These are phyloP conservation scores for Taiozyma sp. DNA, from an alignment of 1,139 yeast species.

Conservation along the genomic window DNA sequence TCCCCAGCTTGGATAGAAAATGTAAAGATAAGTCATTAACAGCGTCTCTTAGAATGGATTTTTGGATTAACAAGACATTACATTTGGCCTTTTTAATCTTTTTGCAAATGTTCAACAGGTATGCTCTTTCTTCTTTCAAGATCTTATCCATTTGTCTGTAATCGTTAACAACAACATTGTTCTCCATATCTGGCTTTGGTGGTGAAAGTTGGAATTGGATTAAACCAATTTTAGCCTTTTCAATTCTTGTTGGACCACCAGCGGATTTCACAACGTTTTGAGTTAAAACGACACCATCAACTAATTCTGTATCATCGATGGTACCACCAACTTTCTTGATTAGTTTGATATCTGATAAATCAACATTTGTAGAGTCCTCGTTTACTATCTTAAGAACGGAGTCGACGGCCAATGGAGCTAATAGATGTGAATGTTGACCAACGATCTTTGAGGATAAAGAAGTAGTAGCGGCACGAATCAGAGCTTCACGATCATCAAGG, in stretches of 20 bases:
- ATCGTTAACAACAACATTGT: constrained; percentile 94
- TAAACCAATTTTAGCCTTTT: constrained; percentile 88
- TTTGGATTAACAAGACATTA: constrained; percentile 89
- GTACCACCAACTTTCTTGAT: constrained; percentile 97
- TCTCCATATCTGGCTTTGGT: constrained; percentile 98
- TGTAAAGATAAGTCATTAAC: constrained; percentile 95
- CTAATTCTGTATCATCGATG: constrained; percentile 90
- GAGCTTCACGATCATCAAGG: constrained; percentile 71
- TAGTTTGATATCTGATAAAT: constrained; percentile 80
- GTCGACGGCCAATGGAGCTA: constrained; percentile 94
- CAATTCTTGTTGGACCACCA: constrained; percentile 95
- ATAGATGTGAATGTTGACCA: constrained; percentile 77
- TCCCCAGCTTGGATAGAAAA: constrained; percentile 86
- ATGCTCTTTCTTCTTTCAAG: constrained; percentile 94
- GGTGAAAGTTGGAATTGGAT: constrained; percentile 97
- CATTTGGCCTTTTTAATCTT: constrained; percentile 96
- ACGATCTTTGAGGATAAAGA: constrained; percentile 94
- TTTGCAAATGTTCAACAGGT: constrained; percentile 88
- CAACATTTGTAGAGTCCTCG: constrained; percentile 63
- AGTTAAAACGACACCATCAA: constrained; percentile 90
- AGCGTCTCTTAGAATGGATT: constrained; percentile 94
- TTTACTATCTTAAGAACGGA: constrained; percentile 79
- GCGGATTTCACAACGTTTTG: constrained; percentile 87
- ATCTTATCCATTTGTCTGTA: constrained; percentile 99
- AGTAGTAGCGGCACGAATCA: constrained; percentile 90